phyloP scores from a whole-genome alignment of 2,329 filamentous ascomycete genomes.

The Trichoderma koningii region DNA sequence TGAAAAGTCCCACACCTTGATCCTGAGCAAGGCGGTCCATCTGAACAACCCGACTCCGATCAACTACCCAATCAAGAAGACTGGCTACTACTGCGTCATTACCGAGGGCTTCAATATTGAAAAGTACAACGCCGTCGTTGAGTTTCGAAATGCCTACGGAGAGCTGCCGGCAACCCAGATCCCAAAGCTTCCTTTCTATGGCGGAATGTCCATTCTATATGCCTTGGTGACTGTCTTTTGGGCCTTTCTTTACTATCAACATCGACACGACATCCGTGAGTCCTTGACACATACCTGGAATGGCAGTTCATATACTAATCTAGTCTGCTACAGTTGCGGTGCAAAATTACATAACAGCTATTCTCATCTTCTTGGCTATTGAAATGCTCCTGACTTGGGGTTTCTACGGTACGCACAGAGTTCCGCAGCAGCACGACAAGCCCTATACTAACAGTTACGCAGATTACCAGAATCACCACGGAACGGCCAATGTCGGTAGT shows the following conservation, averaged over 20 bases:
- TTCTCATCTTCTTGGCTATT: constrained; percentile 87
- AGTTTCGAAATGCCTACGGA: constrained; percentile 94
- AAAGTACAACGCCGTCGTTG: constrained; percentile 78
- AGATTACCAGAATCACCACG: constrained; percentile 92
- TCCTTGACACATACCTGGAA: constrained; percentile 15
- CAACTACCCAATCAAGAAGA: constrained; percentile 83
- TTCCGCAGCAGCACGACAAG: neutral
- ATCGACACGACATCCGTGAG: constrained; percentile 84
- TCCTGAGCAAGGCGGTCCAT: constrained; percentile 79
- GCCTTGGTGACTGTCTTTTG: constrained; percentile 81
- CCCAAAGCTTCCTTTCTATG: constrained; percentile 95
- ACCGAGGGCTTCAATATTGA: constrained; percentile 69
- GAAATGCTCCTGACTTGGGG: constrained; percentile 99
- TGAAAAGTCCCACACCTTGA: constrained; percentile 67
- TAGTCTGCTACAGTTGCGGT: constrained; percentile 67
- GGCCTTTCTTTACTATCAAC: constrained; percentile 94
- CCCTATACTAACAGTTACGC: neutral
- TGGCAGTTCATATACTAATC: neutral
- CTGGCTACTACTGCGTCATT: constrained; percentile 93
- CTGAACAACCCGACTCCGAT: constrained; percentile 73
- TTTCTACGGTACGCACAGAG: constrained; percentile 71
- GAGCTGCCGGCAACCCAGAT: constrained; percentile 95
- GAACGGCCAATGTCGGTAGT: constrained; percentile 71
- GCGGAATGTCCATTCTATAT: constrained; percentile 90
- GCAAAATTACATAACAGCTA: constrained; percentile 98